Percentiles rank a stretch among this genome's conserved stretches.
These are phyloP conservation scores for Malassezia sympodialis DNA, from an alignment of 1,284 basidiomycete species.

Conservation along the genomic window DNA sequence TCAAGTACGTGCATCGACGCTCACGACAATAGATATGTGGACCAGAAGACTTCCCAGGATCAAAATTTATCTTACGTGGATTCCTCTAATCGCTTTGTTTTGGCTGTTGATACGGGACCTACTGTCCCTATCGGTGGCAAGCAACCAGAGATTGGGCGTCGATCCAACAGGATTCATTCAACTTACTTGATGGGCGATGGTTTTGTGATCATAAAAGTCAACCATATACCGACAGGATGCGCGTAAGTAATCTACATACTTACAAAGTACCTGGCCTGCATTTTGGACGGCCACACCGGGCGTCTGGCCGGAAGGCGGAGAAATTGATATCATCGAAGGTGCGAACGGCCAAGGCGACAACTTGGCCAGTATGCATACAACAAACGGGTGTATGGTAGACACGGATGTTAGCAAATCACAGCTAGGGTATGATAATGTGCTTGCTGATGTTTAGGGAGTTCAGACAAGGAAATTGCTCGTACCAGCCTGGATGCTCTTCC, in stretches of 20 bases:
- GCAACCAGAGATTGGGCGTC: slow-evolving; percentile 20
- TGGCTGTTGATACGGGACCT: slow-evolving; percentile 20
- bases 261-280: slow-evolving; percentile 33
- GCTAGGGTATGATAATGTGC: slow-evolving; percentile 10
- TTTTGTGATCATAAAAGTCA: slow-evolving; percentile 25
- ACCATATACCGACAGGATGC: slow-evolving; percentile 30
- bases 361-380: slow-evolving; percentile 33
- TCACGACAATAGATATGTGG: slow-evolving; percentile 8
- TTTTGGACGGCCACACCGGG: slow-evolving; percentile 33
- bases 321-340: slow-evolving; percentile 41
- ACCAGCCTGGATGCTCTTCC: slow-evolving; percentile 32
- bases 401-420: slow-evolving; percentile 15
- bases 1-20: slow-evolving; percentile 12
- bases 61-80: slow-evolving; percentile 28
- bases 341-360: slow-evolving; percentile 31
- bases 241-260: slow-evolving; percentile 11
- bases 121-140: slow-evolving; percentile 16
- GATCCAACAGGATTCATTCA: slow-evolving; percentile 23
- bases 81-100: slow-evolving; percentile 19
- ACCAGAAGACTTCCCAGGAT: slow-evolving; percentile 19
- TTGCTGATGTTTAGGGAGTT: slow-evolving; percentile 1
- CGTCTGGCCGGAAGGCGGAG: slow-evolving; percentile 35
- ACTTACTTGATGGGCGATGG: slow-evolving; percentile 29
- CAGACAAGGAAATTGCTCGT: slow-evolving; percentile 21
- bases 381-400: slow-evolving; percentile 22